Conservation (phyloP, 2,329 filamentous ascomycete species). For the Venturia effusa region DNA sequence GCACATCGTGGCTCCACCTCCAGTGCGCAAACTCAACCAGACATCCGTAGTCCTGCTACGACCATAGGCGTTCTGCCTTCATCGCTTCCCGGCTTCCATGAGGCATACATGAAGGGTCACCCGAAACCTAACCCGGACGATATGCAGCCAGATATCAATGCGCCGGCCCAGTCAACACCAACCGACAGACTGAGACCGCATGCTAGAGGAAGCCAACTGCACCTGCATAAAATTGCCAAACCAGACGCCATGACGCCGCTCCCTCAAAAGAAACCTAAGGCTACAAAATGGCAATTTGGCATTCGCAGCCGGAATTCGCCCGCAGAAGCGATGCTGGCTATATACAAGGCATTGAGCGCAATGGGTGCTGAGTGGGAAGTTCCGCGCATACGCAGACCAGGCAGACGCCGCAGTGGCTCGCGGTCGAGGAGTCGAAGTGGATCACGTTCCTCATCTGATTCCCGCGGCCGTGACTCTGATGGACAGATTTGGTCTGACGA, state of each 20-base stretch:
- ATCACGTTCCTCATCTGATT: conserved; percentile 10
- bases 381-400: conserved; percentile 30
- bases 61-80: conserved; percentile 88
- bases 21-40: conserved; percentile 25
- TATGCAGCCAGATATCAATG: conserved; percentile 26
- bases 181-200: conserved; percentile 66
- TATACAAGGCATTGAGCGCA: conserved; percentile 82
- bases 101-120: conserved; percentile 71
- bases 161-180: conserved; percentile 28
- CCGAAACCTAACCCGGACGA: conserved; percentile 21
- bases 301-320: conserved; percentile 91
- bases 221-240: conserved; percentile 47
- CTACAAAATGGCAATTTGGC: conserved; percentile 94
- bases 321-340: conserved; percentile 86
- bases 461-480: not conserved
- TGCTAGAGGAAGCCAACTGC: conserved; percentile 53
- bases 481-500: conserved; percentile 9
- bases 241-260: conserved; percentile 45
- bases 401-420: conserved; percentile 24
- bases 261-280: conserved; percentile 60
- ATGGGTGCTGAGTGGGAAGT: conserved; percentile 82
- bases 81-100: conserved; percentile 82
- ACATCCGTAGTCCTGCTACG: conserved; percentile 42
- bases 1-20: conserved; percentile 34
- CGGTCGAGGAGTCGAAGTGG: conserved; percentile 22